phyloP scores from a whole-genome alignment of 345 rosid genomes.

The Corymbia maculata region DNA sequence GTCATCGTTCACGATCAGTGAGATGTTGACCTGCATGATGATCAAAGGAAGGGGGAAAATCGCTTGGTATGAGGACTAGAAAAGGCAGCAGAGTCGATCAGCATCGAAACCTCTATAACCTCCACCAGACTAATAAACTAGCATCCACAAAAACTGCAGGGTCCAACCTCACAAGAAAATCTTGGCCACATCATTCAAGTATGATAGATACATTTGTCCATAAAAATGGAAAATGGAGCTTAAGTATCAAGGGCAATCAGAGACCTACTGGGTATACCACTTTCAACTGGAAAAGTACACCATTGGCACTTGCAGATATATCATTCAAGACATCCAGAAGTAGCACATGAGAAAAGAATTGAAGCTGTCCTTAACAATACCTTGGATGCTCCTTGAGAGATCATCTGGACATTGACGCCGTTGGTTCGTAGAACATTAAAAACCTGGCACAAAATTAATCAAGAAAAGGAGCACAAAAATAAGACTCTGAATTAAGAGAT shows the following conservation, averaged over 20 bases:
- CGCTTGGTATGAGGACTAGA: neutral
- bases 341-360: neutral
- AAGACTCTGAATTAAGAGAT: neutral
- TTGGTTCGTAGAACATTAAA: slow-evolving; percentile 74
- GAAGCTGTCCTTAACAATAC: slow-evolving; percentile 13
- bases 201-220: neutral
- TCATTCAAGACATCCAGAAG: neutral
- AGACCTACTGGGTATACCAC: neutral
- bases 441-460: slow-evolving; percentile 32
- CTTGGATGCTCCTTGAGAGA: slow-evolving; percentile 99
- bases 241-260: neutral
- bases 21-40: slow-evolving; percentile 66
- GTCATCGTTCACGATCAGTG: slow-evolving; percentile 69
- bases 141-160: neutral
- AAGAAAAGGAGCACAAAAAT: neutral
- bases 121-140: neutral
- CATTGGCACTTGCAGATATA: neutral
- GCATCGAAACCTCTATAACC: neutral
- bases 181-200: neutral
- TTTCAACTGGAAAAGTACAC: neutral
- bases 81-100: neutral
- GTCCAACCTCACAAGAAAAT: neutral
- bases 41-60: neutral
- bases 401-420: slow-evolving; percentile 97
- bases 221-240: neutral